Base-by-base conservation (phyloP, 495 filamentous ascomycete genomes). In the Thermochaetoides thermophila region DNA sequence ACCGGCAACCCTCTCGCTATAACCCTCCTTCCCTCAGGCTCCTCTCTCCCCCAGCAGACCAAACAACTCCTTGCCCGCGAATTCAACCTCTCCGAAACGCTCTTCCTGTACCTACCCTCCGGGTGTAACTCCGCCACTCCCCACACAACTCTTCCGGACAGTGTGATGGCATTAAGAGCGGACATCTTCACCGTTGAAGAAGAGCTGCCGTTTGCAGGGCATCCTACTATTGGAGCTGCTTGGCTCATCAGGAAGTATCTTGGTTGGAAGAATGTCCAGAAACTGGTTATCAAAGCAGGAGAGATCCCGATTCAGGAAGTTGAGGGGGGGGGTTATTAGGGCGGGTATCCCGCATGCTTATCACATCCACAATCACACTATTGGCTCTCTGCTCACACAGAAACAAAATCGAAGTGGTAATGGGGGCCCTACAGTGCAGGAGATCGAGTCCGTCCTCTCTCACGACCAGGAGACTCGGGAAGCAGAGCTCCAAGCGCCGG, bases 11-110 rank as follows among this genome's bases (percentile, higher is more conserved):
- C 74, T 4, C 63, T 84, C 11, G 76, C 76, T 26, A 59, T 83
- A 5, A 63, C 81, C 34, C 42, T 60, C 25, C 43, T 80, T 27
- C 68, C 73, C 1, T 22, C 53, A 0, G 26, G 35, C 15, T n/a
- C 15, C 11, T 34, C 12, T 14, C 43, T 73, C 34, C 46, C 50
- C 7, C 69, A 74, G 40, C 49, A 56, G 0, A 56, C 63, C 37
- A 81, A 80, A 44, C 78, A 76, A 53, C 52, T 43, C 27, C 76
- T 91, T 22, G 72, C 81, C 2, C 45, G 51, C 19, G 84, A 92
- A 55, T 89, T 89, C 74, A 87, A 87, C 42, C 65, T 84, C 43
- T 84, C 79, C 3, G 83, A 89, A 47, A 86, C 75, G 1, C 77
- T 85, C 32, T 92, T 87, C 55, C 55, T 89, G 10, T 71, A 84